Conservation (phyloP, 768 basidiomycete species). For the Kwoniella botswanensis region DNA sequence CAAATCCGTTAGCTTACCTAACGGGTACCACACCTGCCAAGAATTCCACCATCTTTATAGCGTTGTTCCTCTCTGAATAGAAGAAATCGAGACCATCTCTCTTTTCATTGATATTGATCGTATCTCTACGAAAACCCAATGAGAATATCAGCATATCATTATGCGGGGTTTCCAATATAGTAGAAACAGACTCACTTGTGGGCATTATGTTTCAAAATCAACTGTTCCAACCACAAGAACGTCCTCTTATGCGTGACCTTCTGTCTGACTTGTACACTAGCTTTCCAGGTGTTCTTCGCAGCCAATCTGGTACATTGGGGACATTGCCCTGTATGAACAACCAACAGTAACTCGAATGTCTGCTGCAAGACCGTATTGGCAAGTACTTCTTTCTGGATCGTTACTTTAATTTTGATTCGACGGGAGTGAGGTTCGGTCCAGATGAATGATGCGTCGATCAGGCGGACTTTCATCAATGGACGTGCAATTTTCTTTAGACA, state of each 20-base stretch:
- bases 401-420: slow-evolving; percentile 86
- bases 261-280: slow-evolving; percentile 96
- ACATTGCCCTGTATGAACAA: slow-evolving; percentile 89
- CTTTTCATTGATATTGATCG: slow-evolving; percentile 88
- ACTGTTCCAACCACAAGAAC: slow-evolving; percentile 94
- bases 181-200: slow-evolving; percentile 67
- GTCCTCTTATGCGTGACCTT: slow-evolving; percentile 98
- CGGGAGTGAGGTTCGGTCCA: slow-evolving; percentile 99
- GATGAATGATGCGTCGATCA: slow-evolving; percentile 98
- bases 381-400: slow-evolving; percentile 98
- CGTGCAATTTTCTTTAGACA: slow-evolving; percentile 81
- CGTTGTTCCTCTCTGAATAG: slow-evolving; percentile 86
- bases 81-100: slow-evolving; percentile 97
- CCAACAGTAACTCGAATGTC: slow-evolving; percentile 93
- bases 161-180: neutral
- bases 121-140: slow-evolving; percentile 63
- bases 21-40: slow-evolving; percentile 83
- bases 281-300: slow-evolving; percentile 99
- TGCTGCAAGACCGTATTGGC: slow-evolving; percentile 95
- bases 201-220: slow-evolving; percentile 93
- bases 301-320: slow-evolving; percentile 90
- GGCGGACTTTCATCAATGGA: slow-evolving; percentile 80
- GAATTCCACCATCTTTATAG: slow-evolving; percentile 96
- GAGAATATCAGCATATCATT: slow-evolving; percentile 3
- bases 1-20: slow-evolving; percentile 64